Conservation (phyloP, 495 filamentous ascomycete genomes). For the Oidiodendron maius region DNA sequence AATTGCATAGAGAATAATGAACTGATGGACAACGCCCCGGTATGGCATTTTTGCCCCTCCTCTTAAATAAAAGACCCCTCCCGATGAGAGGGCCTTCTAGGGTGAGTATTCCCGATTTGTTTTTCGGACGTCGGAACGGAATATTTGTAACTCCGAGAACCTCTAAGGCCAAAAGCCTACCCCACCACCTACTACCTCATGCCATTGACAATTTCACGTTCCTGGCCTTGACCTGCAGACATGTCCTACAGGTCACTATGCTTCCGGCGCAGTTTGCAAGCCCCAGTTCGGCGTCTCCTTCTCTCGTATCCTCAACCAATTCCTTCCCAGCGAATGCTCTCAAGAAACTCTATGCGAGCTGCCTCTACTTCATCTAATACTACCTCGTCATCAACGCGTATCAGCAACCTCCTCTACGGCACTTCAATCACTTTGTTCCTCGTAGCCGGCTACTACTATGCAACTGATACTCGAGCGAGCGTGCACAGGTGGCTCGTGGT, state of each 20-base stretch:
- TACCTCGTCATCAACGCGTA: conserved; percentile 28
- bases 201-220: neutral
- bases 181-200: neutral
- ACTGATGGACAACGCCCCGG: too few species aligned
- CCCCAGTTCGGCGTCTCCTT: conserved; percentile 1
- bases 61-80: too few species aligned
- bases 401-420: conserved; percentile 48
- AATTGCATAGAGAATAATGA: too few species aligned
- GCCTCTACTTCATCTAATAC: conserved; percentile 27
- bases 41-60: too few species aligned
- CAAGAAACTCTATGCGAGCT: conserved; percentile 21
- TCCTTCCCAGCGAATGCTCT: neutral
- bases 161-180: too few species aligned
- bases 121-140: too few species aligned
- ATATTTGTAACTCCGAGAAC: too few species aligned
- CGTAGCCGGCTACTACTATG: conserved; percentile 62
- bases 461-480: conserved; percentile 85
- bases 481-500: conserved; percentile 78
- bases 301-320: conserved; percentile 13
- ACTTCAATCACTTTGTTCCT: conserved; percentile 45
- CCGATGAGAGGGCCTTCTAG: too few species aligned
- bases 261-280: conserved; percentile 9
- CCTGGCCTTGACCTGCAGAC: neutral
- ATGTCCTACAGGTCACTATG: conserved; percentile 12
- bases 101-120: too few species aligned